Evolutionary conservation across 257 asterid genomes (phyloP), one percentile per base, ranked within the genome.

Genomic region (Nicotiana tomentosiformis): DNA sequence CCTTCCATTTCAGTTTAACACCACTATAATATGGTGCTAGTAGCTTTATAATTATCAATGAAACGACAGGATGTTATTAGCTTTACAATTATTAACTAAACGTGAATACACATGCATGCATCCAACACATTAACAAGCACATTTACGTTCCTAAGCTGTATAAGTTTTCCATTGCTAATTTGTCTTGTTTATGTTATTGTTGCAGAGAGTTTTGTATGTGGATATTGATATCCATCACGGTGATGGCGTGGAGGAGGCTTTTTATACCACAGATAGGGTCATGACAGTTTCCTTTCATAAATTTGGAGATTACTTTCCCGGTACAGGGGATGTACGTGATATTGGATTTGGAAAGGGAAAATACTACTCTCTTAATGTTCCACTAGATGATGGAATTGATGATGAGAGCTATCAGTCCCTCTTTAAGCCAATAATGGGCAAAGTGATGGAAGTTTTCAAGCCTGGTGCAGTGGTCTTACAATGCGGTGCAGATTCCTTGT

Each of bases 211-310:
- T 77, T 77, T 88, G 58, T 88, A 88, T 78, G 90, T 88, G 60
- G 90, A 88, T 43, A 88, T 88, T 81, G 90, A 88, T 82, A 84
- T 88, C 65, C 90, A 88, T 84, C 90, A 88, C 17, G 90, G 90
- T 57, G 88, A 88, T 57, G 89, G 88, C 17, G 87, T 88, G 57
- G 88, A 88, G 77, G 89, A 88, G 86, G 90, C 90, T 3, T 88
- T 88, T 83, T 88, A 88, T 82, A 85, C 88, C 3, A 88, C 90
- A 10, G 90, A 88, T 60, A 88, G 90, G 86, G 90, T 88, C 57
- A 88, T 88, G 90, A 88, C 89, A n/a, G 90, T 85, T 61, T 88
- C 90, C 64, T 88, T 88, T 77, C 90, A 88, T 84, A 88, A 88
- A 74, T 88, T 85, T 88, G 90, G 90, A 67, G 87, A 85, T 80